Evolutionary conservation across 441 rosid genomes (phyloP), one percentile per base, ranked within the genome.

Genomic region (Pelargonium cotyledonis): DNA sequence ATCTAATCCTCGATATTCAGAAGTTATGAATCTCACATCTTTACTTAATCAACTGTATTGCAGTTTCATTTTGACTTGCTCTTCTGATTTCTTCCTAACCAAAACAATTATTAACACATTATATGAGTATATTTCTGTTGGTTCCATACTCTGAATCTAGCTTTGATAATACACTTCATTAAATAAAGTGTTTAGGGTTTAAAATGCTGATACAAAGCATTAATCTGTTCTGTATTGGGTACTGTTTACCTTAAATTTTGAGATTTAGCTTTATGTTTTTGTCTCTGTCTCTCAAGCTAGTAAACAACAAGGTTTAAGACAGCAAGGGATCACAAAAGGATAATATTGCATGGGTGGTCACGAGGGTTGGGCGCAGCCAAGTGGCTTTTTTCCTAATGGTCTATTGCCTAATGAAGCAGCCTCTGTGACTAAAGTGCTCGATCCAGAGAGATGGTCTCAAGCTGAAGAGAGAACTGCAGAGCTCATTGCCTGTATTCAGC

Each of bases 381-480:
- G 23, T 43, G 72, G 63, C 65, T 43, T 73, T 49, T 63, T 19
- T 10, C 68, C 65, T 49, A 73, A 73, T 44, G 72, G 76, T 43
- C 68, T 73, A 60, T 68, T 73, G 68, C 68, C 76, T 16, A 55
- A 63, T 40, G 58, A 68, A 68, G 55, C 21, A 29, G 60, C 72
- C 65, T 68, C 68, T n/a, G 65, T 63, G 72, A 35, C 65, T 15
- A 65, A 26, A 40, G 29, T 64, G 53, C 76, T 73, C 40, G 68
- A 73, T 11, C 63, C 29, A 44, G 76, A 49, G 68, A 63, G 76
- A 40, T 73, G 72, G 76, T 49, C 68, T 40, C 63, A 9, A 43
- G 76, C 76, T 43, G 76, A 73, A 65, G 68, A 68, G 65, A 63
- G 72, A 26, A 68, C 57, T 15, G 72, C 65, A 3, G 72, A 73